phyloP scores from a whole-genome alignment of 257 asterid species.

The Forsythia viridissima region DNA sequence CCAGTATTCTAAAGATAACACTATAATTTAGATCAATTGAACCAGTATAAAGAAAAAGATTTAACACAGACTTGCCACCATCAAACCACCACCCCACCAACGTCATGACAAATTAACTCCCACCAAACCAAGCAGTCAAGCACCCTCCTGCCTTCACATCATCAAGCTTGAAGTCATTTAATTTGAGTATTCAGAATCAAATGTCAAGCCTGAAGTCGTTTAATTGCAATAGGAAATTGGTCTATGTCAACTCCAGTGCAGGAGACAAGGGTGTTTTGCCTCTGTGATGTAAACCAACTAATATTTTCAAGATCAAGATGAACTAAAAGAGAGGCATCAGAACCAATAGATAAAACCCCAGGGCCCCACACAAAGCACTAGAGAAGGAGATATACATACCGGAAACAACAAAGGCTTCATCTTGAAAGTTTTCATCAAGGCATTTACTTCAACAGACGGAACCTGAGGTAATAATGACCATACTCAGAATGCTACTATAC shows the following conservation, averaged over 20 bases:
- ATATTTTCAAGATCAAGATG: slow-evolving; percentile 15
- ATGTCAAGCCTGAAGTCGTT: slow-evolving; percentile 6
- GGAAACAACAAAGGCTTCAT: slow-evolving; percentile 95
- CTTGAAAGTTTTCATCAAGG: slow-evolving; percentile 94
- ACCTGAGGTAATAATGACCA: slow-evolving; percentile 56
- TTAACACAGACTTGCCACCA: neutral
- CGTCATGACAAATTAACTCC: neutral
- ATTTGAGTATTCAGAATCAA: slow-evolving; percentile 16
- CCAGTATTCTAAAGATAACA: neutral
- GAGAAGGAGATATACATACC: slow-evolving; percentile 49
- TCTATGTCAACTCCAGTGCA: neutral
- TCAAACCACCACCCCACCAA: neutral
- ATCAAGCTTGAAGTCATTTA: neutral
- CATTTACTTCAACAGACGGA: slow-evolving; percentile 97
- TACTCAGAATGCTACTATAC: slow-evolving; percentile 17
- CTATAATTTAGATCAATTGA: neutral
- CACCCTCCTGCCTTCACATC: neutral
- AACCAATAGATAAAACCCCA: slow-evolving; percentile 9
- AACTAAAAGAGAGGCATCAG: slow-evolving; percentile 19
- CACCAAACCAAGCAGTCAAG: neutral
- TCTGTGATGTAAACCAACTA: slow-evolving; percentile 1
- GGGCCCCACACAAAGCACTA: slow-evolving; percentile 18
- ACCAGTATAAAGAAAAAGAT: neutral
- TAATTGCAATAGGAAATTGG: neutral
- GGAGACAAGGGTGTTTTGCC: neutral